Evolutionary conservation across 345 rosid species (phyloP).

Genomic region (Mercurialis annua): DNA sequence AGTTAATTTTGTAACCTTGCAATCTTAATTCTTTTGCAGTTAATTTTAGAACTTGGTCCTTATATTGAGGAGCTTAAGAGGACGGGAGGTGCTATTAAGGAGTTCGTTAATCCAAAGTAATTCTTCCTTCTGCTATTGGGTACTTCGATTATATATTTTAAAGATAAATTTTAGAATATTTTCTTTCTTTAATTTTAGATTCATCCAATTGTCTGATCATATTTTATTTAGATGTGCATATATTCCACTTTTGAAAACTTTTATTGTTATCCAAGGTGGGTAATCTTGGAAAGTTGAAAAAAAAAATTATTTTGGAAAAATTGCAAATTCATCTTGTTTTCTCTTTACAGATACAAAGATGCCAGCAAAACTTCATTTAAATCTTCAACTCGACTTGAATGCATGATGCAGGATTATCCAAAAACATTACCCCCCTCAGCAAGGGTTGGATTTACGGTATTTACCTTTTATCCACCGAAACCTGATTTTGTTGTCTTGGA

Average conservation of each 20-base stretch:
- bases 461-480: background rate
- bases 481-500: constrained; percentile 4
- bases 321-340: no score
- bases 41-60: constrained; percentile 78
- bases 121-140: constrained; percentile 19
- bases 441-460: constrained; percentile 91
- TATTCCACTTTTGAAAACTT: background rate
- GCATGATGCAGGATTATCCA: constrained; percentile 99
- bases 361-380: constrained; percentile 78
- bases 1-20: no score
- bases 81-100: constrained; percentile 92
- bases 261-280: background rate
- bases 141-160: constrained; percentile 13
- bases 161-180: background rate
- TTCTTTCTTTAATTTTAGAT: background rate
- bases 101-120: constrained; percentile 98
- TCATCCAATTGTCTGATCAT: background rate
- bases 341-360: constrained; percentile 73
- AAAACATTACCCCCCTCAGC: constrained; percentile 87
- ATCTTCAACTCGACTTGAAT: constrained; percentile 91
- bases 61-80: constrained; percentile 81
- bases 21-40: constrained; percentile 36
- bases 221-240: background rate
- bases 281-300: background rate
- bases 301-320: no score